Base-by-base conservation (phyloP, 495 filamentous ascomycete genomes). In the Aspergillus wentii region DNA sequence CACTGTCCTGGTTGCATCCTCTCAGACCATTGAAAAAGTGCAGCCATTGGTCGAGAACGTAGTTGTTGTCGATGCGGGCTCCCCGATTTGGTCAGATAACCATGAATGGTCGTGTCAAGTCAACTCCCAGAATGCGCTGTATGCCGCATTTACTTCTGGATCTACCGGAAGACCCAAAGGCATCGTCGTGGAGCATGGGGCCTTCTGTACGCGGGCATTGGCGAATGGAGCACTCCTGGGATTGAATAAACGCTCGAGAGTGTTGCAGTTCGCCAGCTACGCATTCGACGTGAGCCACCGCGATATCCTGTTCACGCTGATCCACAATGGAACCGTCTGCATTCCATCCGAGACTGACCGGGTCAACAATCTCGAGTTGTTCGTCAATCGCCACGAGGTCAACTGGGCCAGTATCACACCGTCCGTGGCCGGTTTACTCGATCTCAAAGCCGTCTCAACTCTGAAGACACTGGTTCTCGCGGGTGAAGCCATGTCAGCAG, bases 251-350 rank as follows among this genome's bases (percentile, higher is more conserved):
- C 5, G 28, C 11, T 35, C 48, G 3, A 67, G 43, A 13, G 59
- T 66, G 8, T 59, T 72, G 17, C 66, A 77, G 34, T 74, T 73
- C 33, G 61, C 68, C 0, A 62, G 69, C 7, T 74, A 70, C 42
- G 55, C 64, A 10, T 77, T 76, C 33, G 74, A 77, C 38, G 68
- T 67, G 5, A 60, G 58, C 31, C 64, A 73, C 30, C 56, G 61
- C 40, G 68, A 72, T 35, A 74, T 76, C 46, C 46, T 73, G 3
- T 65, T 59, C 32, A 70, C 72, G 0, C 43, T 78, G 4, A 52
- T 57, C 2, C 44, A 49, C 3, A 74, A 72, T 5, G 75, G 61
- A 10, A 71, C 66, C 21, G 49, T 79, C 6, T 78, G 72, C 54
- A 65, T 78, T n/a, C 74, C 74, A 0, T 68, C 65, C 1, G 72